Evolutionary conservation across 345 rosid species (phyloP).

Genomic region (Passiflora organensis): DNA sequence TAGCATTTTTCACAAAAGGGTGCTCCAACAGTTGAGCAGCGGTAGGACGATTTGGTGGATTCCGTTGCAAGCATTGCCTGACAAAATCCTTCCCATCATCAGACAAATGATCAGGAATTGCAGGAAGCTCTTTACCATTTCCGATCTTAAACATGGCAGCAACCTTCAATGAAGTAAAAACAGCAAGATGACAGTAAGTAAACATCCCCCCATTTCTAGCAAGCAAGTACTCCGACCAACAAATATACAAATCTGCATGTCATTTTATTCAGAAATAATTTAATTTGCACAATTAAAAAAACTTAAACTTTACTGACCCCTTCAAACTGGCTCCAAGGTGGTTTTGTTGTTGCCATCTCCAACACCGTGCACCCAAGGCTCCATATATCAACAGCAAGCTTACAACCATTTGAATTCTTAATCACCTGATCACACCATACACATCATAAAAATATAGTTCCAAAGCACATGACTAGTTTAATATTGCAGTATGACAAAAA

Average conservation of each 20-base stretch:
- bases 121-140: constrained; percentile 68
- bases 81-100: constrained; percentile 67
- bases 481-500: not conserved
- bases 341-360: constrained; percentile 83
- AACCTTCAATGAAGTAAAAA: constrained; percentile 17
- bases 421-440: constrained; percentile 43
- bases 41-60: constrained; percentile 53
- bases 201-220: too few species aligned
- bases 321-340: constrained; percentile 81
- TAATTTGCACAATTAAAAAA: too few species aligned
- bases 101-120: constrained; percentile 61
- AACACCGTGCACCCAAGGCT: constrained; percentile 82
- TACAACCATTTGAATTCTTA: constrained; percentile 53
- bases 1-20: constrained; percentile 50
- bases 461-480: not conserved
- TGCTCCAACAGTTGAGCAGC: constrained; percentile 56
- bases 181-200: not conserved
- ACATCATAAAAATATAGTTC: not conserved
- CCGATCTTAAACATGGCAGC: constrained; percentile 79
- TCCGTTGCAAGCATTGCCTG: constrained; percentile 56
- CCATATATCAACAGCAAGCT: constrained; percentile 80
- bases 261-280: too few species aligned
- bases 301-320: constrained; percentile 65
- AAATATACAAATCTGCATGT: too few species aligned
- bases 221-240: not conserved